phyloP scores from a whole-genome alignment of 805 yeast species.

The Ogataea polymorpha region DNA sequence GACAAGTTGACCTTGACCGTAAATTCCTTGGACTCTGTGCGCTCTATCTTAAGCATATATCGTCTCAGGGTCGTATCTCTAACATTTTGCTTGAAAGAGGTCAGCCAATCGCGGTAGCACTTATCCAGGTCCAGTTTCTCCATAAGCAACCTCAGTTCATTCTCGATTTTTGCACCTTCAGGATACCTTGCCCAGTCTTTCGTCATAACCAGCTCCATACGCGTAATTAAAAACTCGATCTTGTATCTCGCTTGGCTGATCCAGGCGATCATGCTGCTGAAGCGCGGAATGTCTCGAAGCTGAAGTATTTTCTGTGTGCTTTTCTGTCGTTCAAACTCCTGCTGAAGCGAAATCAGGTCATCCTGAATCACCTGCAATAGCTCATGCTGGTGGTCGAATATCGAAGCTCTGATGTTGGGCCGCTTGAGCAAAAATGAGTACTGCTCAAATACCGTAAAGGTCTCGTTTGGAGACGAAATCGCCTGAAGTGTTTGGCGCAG shows the following conservation, averaged over 20 bases:
- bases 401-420: constrained; percentile 53
- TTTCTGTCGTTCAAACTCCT: constrained; percentile 31
- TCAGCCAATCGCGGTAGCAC: constrained; percentile 50
- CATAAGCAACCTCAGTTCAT: constrained; percentile 45
- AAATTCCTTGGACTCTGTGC: constrained; percentile 15
- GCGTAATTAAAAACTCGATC: constrained; percentile 38
- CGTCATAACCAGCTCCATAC: constrained; percentile 54
- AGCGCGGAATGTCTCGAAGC: constrained; percentile 46
- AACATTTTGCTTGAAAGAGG: constrained; percentile 5
- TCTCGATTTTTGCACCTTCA: constrained; percentile 62
- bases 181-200: constrained; percentile 58
- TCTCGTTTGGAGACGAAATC: constrained; percentile 43
- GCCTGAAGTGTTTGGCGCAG: constrained; percentile 38
- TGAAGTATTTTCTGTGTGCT: constrained; percentile 34
- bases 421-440: constrained; percentile 48
- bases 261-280: constrained; percentile 49
- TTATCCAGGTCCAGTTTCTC: constrained; percentile 42
- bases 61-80: constrained; percentile 15
- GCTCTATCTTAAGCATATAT: constrained; percentile 37
- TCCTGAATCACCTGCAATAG: constrained; percentile 46
- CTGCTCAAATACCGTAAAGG: constrained; percentile 49
- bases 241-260: constrained; percentile 48
- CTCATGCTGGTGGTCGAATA: constrained; percentile 56
- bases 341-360: constrained; percentile 44
- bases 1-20: constrained; percentile 52